Conservation (phyloP, 202 grass and related monocot genomes). For the Hordeum pubiflorum region DNA sequence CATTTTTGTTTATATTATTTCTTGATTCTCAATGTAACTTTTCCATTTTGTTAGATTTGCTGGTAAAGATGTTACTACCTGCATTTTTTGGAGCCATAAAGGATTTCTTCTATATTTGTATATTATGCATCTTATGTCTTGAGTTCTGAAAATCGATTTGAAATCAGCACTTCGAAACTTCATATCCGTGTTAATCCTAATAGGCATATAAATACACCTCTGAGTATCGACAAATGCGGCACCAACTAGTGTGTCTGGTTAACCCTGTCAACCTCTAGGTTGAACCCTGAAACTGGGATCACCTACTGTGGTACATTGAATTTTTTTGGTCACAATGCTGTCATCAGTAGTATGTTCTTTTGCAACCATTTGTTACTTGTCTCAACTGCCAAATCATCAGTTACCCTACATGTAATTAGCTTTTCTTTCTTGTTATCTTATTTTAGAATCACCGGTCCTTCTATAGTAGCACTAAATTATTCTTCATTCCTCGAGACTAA, state of each 20-base stretch:
- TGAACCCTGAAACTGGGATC: not conserved
- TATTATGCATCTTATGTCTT: not conserved
- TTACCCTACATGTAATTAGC: not conserved
- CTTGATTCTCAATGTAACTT: not conserved
- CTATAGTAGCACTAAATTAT: not conserved
- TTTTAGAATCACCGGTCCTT: not conserved
- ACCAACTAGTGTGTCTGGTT: not conserved
- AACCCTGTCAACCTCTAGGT: not conserved
- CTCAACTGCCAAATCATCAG: not conserved
- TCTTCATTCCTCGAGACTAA: not conserved
- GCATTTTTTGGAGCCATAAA: not conserved
- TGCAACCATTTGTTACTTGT: not conserved
- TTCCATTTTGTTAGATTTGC: not conserved
- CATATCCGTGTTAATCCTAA: not conserved
- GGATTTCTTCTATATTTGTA: not conserved
- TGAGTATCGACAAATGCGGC: not conserved
- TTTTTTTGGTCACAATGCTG: not conserved
- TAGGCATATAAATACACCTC: not conserved
- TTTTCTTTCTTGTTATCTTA: not conserved
- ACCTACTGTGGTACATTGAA: not conserved
- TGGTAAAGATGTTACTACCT: not conserved
- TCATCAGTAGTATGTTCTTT: not conserved
- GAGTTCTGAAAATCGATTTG: not conserved
- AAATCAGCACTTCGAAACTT: not conserved
- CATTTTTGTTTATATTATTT: conserved; percentile 10